Conservation (phyloP, 2,329 filamentous ascomycete genomes). For the Sporothrix dimorphospora region DNA sequence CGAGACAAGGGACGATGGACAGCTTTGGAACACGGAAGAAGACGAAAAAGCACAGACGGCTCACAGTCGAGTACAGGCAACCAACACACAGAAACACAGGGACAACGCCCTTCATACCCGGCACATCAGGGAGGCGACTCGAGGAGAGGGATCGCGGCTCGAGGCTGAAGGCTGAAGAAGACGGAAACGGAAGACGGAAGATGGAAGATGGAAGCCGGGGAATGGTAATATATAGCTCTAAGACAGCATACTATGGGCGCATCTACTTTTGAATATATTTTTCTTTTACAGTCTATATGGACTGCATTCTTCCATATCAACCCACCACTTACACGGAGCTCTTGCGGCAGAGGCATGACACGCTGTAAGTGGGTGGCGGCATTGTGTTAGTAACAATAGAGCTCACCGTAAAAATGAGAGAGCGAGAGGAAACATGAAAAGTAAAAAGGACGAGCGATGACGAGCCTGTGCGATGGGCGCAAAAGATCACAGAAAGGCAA, state of each 20-base stretch:
- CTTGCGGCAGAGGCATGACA: too few relatives aligned
- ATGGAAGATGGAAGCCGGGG: neutral
- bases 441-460: neutral
- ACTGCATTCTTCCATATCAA: conserved; percentile 7
- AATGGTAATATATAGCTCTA: neutral
- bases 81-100: neutral
- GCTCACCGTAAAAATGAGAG: too few relatives aligned
- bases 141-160: neutral
- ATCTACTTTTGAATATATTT: neutral
- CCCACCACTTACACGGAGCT: neutral
- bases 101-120: neutral
- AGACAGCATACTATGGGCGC: neutral
- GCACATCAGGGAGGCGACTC: conserved; percentile 4
- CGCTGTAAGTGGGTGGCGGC: neutral
- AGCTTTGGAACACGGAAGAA: neutral
- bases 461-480: neutral
- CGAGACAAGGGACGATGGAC: neutral
- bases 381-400: neutral
- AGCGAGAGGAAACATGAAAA: too few relatives aligned
- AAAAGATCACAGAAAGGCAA: neutral
- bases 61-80: neutral
- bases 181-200: neutral
- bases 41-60: neutral
- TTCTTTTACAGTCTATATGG: neutral
- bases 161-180: neutral